Evolutionary conservation across 306 rosid genomes (phyloP).

Genomic region (Prunus fruticosa): DNA sequence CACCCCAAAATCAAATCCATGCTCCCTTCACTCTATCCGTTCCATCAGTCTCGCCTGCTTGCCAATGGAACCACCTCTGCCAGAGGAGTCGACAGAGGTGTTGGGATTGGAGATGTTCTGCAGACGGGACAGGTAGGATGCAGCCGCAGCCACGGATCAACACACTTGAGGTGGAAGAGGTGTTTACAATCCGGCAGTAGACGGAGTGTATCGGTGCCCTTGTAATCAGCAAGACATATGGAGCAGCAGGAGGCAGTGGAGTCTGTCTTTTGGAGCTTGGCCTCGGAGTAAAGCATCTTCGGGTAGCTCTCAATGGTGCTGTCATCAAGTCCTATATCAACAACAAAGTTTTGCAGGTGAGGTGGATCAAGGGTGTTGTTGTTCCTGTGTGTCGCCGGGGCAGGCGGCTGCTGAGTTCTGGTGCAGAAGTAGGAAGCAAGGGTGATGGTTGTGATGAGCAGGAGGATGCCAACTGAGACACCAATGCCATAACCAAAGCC

Average conservation of each 20-base stretch:
- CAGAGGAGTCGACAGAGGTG: constrained; percentile 87
- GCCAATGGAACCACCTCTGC: constrained; percentile 92
- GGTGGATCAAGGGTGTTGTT: neutral
- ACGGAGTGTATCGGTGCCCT: constrained; percentile 49
- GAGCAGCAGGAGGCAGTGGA: constrained; percentile 67
- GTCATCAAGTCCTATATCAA: constrained; percentile 75
- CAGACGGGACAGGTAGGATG: constrained; percentile 91
- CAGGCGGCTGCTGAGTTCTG: constrained; percentile 28
- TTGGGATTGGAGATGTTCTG: constrained; percentile 84
- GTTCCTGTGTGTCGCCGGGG: constrained; percentile 15
- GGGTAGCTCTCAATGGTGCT: constrained; percentile 64
- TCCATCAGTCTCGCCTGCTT: constrained; percentile 42
- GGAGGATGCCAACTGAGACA: constrained; percentile 73
- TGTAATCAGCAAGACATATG: constrained; percentile 79
- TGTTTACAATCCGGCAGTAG: constrained; percentile 81
- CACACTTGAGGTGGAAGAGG: constrained; percentile 65
- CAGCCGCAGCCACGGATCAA: constrained; percentile 85
- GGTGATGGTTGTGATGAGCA: constrained; percentile 80
- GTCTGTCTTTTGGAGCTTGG: constrained; percentile 43
- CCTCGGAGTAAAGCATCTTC: constrained; percentile 65
- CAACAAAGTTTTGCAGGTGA: constrained; percentile 35
- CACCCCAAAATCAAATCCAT: neutral
- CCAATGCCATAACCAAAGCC: constrained; percentile 88
- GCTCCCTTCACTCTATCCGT: neutral
- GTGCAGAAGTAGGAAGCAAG: constrained; percentile 85